These are phyloP conservation scores for Yarrowia sp. DNA, from an alignment of 805 yeast genomes.

Conservation along the genomic window DNA sequence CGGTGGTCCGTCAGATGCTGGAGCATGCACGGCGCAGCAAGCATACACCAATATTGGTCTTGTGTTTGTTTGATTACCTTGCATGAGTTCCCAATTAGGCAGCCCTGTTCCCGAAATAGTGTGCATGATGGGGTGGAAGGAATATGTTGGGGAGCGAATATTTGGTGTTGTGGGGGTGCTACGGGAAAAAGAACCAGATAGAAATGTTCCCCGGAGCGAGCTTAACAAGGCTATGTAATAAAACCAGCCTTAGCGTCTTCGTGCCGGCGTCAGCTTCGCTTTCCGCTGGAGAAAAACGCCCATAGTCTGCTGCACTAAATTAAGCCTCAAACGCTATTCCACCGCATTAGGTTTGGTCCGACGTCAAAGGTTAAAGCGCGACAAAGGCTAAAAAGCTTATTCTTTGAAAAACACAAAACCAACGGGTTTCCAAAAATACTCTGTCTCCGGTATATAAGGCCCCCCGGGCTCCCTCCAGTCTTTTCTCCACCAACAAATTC, in stretches of 20 bases:
- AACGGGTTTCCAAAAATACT: slow-evolving; percentile 12
- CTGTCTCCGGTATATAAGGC: neutral
- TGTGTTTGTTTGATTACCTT: slow-evolving; percentile 15
- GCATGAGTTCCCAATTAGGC: slow-evolving; percentile 7
- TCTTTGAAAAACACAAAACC: neutral
- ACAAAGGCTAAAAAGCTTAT: neutral
- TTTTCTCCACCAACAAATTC: neutral
- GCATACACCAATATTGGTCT: slow-evolving; percentile 11
- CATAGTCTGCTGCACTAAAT: neutral
- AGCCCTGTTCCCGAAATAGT: slow-evolving; percentile 4
- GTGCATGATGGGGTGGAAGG: neutral
- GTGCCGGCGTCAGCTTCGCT: too few species aligned
- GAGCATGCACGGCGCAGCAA: slow-evolving; percentile 24
- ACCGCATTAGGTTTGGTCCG: neutral
- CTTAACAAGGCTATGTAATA: too few species aligned
- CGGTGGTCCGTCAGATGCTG: neutral
- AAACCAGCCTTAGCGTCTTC: too few species aligned
- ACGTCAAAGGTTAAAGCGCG: too few species aligned
- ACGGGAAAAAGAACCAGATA: too few species aligned
- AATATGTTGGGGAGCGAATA: neutral
- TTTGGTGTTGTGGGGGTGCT: neutral
- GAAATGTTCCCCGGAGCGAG: too few species aligned
- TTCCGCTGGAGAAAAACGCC: neutral
- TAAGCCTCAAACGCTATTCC: neutral
- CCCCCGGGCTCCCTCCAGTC: neutral